Evolutionary conservation across 1,284 basidiomycete genomes (phyloP).

Genomic region (Thelephora terrestris): DNA sequence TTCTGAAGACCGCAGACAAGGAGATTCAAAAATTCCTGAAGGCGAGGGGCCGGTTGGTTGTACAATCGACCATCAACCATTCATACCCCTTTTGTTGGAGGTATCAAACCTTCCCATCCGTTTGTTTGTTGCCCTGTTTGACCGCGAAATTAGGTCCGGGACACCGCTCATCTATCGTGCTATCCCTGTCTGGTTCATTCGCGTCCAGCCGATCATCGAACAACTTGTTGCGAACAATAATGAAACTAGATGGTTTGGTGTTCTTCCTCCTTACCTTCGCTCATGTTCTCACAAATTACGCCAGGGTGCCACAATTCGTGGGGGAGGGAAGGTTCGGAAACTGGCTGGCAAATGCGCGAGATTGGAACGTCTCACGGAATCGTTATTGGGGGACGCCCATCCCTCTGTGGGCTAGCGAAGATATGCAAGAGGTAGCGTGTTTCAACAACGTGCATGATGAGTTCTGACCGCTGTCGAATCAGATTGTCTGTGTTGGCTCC

Average conservation of each 20-base stretch:
- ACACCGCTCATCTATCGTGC: conserved; percentile 97
- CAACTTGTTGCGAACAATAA: conserved; percentile 88
- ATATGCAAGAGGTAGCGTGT: conserved; percentile 71
- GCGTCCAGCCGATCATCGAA: conserved; percentile 78
- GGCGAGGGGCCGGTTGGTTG: conserved; percentile 79
- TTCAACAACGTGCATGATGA: neutral
- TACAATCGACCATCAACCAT: conserved; percentile 82
- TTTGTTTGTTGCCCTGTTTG: conserved; percentile 6
- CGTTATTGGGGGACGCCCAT: conserved; percentile 99
- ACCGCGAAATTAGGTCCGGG: conserved; percentile 52
- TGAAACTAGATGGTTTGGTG: conserved; percentile 75
- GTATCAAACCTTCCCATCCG: conserved; percentile 28
- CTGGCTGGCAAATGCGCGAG: conserved; percentile 95
- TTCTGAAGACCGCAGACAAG: conserved; percentile 79
- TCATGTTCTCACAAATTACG: neutral
- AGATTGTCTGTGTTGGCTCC: conserved; percentile 86
- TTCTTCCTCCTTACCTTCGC: neutral
- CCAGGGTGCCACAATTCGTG: conserved; percentile 83
- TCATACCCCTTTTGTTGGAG: conserved; percentile 98
- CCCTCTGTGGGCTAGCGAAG: conserved; percentile 93
- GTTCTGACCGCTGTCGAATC: conserved; percentile 4
- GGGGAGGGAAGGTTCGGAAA: conserved; percentile 93
- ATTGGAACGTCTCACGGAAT: conserved; percentile 99
- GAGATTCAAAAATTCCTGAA: conserved; percentile 91
- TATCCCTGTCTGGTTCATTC: conserved; percentile 94